These are phyloP conservation scores for Canariomyces notabilis DNA, from an alignment of 2,329 filamentous ascomycete genomes.

Conservation along the genomic window DNA sequence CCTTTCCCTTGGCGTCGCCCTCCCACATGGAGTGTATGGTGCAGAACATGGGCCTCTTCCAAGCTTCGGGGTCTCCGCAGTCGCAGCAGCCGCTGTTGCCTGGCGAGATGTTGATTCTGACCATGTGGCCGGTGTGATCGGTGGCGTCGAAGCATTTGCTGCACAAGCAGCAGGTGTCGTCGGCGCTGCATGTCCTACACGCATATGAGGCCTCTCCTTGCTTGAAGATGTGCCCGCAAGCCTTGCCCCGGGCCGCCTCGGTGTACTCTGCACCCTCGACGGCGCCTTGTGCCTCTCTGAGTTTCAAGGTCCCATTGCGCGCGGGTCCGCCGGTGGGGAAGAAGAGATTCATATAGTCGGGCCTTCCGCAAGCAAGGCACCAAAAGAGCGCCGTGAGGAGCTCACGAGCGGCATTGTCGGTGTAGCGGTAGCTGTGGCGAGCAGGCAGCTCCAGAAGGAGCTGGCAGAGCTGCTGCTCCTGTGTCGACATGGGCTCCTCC, in stretches of 20 bases:
- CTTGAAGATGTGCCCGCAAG: slow-evolving; percentile 97
- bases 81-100: slow-evolving; percentile 97
- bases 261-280: slow-evolving; percentile 93
- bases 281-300: slow-evolving; percentile 85
- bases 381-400: slow-evolving; percentile 79
- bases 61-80: slow-evolving; percentile 93
- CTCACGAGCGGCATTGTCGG: slow-evolving; percentile 61
- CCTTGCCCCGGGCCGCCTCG: slow-evolving; percentile 82
- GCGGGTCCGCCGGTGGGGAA: slow-evolving; percentile 71
- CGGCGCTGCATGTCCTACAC: slow-evolving; percentile 88
- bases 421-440: slow-evolving; percentile 71
- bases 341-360: slow-evolving; percentile 70
- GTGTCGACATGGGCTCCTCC: slow-evolving; percentile 54
- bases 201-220: slow-evolving; percentile 88
- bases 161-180: slow-evolving; percentile 94
- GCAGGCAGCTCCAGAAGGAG: slow-evolving; percentile 74
- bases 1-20: slow-evolving; percentile 55
- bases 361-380: slow-evolving; percentile 71
- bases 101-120: slow-evolving; percentile 79
- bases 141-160: slow-evolving; percentile 92
- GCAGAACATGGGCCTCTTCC: slow-evolving; percentile 81
- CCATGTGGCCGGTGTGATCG: slow-evolving; percentile 89
- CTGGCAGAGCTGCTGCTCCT: slow-evolving; percentile 79
- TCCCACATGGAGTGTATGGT: slow-evolving; percentile 77
- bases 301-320: slow-evolving; percentile 60